Evolutionary conservation across 2,329 filamentous ascomycete species (phyloP).

Genomic region (Tolypocladium sp.): DNA sequence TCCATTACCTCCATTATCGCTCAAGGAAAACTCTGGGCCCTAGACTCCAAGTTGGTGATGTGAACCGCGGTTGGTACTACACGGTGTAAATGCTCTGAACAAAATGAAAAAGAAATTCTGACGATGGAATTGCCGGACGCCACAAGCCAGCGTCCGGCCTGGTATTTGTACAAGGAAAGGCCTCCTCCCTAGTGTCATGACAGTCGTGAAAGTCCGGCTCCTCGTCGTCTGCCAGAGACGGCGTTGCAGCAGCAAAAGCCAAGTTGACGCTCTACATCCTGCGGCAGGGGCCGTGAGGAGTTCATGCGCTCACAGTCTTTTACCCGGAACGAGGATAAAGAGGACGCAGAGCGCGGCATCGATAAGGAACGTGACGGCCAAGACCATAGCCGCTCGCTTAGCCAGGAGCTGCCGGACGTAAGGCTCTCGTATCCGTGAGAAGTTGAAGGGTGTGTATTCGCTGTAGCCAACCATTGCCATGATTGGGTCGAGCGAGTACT

Average conservation of each 20-base stretch:
- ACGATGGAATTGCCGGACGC: background rate
- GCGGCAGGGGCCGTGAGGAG: background rate
- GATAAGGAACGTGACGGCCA: conserved; percentile 65
- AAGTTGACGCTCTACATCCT: conserved; percentile 1
- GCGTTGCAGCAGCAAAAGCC: conserved; percentile 1
- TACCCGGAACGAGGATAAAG: conserved; percentile 93
- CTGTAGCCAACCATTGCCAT: conserved; percentile 83
- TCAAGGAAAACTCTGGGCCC: background rate
- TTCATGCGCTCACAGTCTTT: conserved; percentile 48
- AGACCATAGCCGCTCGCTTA: conserved; percentile 73
- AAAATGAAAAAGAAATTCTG: background rate
- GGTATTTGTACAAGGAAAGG: conserved; percentile 1
- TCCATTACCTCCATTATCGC: background rate
- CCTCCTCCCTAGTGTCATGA: conserved; percentile 1
- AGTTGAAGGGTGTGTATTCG: conserved; percentile 94
- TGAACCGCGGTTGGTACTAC: background rate
- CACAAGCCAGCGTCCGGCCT: background rate
- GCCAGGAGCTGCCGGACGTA: conserved; percentile 81
- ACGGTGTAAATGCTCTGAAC: background rate
- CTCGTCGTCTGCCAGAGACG: conserved; percentile 2
- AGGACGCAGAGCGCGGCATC: conserved; percentile 77
- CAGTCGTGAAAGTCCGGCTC: conserved; percentile 1
- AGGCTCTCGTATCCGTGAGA: conserved; percentile 78
- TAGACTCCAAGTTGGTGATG: background rate
- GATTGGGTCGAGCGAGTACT: conserved; percentile 90